Evolutionary conservation across 352 stramenopile species (phyloP), one percentile per base, ranked within the genome.

Genomic region (Phytophthora fragariae): DNA sequence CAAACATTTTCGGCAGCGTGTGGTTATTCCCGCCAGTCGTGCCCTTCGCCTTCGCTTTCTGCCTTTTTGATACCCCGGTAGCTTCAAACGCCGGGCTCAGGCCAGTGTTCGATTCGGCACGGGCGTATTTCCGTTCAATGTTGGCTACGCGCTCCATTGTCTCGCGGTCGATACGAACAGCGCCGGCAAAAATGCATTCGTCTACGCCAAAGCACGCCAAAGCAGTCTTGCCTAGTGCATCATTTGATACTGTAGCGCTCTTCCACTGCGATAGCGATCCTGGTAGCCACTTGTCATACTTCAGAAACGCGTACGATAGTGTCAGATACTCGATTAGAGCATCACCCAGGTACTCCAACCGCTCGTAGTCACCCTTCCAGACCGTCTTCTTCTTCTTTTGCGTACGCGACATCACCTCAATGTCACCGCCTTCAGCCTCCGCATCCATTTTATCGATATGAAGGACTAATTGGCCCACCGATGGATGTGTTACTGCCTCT

Each of bases 301-400:
- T 83, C 54, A 92, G 62, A 62, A 89, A 94, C 1, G 88, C 90
- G 63, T 97, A 95, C 14, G 90, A 92, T 14, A 97, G 79, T 46
- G 92, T 95, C 47, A 97, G 66, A 63, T 96, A 97, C 69, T 97
- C 92, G 57, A 97, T 94, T 55, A 97, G 79, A 10, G 92, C 92
- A 58, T 97, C 92, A 9, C 92, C 92, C 17, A 97, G 72, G 61
- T 96, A 97, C 68, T 97, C 92, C 8, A 97, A 65, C 5, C 92
- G 89, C 70, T 97, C 90, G 52, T 97, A 97, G 65, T 97, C 86
- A n/a, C 86, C 82, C 59, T 82, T 88, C 88, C 86, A 96, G 14
- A 80, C 68, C 10, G 58, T 82, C 21, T 86, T 82, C 35, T 77
- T 80, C 24, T 81, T 81, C 66, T 86, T 80, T 35, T 75, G 71